Percentiles rank a stretch among this genome's conserved stretches.
phyloP scores from a whole-genome alignment of 129 eudicot species.

The Flaveria brownii region DNA sequence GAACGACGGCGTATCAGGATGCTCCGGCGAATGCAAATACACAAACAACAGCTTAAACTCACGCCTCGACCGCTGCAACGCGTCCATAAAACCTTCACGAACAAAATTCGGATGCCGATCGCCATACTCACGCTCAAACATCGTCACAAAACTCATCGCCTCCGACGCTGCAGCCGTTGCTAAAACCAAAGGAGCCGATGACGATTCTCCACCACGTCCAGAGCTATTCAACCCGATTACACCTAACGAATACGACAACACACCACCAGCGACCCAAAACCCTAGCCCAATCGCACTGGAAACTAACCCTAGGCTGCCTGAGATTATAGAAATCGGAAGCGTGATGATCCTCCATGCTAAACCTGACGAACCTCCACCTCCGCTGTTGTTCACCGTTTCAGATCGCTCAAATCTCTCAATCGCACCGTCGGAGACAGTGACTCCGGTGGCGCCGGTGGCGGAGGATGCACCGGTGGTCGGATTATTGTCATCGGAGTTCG shows the following conservation, averaged over 20 bases:
- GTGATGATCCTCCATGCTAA: constrained; percentile 72
- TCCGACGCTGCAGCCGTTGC: constrained; percentile 54
- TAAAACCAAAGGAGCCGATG: constrained; percentile 39
- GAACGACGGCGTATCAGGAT: constrained; percentile 67
- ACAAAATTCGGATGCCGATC: constrained; percentile 55
- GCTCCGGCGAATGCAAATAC: constrained; percentile 91
- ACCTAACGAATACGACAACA: constrained; percentile 63
- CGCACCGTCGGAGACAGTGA: not conserved
- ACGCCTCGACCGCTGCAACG: constrained; percentile 67
- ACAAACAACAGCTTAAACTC: constrained; percentile 77
- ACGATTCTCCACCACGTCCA: constrained; percentile 36
- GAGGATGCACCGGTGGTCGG: too few species aligned
- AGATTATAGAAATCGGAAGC: constrained; percentile 75
- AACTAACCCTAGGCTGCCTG: constrained; percentile 71
- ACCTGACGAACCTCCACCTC: constrained; percentile 38
- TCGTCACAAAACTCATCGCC: constrained; percentile 57
- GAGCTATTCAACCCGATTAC: constrained; percentile 50
- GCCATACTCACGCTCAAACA: constrained; percentile 71
- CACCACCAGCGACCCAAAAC: constrained; percentile 79
- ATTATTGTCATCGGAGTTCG: constrained; percentile 7
- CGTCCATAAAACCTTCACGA: constrained; percentile 79
- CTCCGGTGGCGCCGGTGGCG: too few species aligned
- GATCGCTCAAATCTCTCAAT: constrained; percentile 14
- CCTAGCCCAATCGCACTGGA: constrained; percentile 81
- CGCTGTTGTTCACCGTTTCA: constrained; percentile 21